Evolutionary conservation across 768 basidiomycete species (phyloP).

Genomic region (Phylloporus arenicola): DNA sequence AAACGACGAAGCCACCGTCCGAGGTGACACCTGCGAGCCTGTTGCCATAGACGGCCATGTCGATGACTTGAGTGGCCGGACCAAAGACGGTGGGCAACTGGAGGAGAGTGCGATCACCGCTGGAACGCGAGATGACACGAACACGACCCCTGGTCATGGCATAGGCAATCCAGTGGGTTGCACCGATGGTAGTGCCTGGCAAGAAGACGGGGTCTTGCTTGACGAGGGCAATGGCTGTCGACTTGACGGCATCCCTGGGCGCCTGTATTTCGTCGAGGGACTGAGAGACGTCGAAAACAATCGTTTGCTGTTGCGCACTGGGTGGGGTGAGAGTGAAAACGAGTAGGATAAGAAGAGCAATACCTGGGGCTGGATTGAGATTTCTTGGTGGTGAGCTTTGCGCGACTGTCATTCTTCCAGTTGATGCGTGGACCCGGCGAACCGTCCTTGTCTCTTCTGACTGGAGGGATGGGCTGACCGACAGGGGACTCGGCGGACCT

Average conservation of each 20-base stretch:
- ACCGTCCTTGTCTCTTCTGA: slow-evolving; percentile 61
- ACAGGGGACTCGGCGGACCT: slow-evolving; percentile 49
- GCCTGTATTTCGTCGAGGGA: slow-evolving; percentile 72
- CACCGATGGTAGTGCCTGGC: slow-evolving; percentile 83
- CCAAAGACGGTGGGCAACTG: slow-evolving; percentile 66
- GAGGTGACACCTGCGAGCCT: slow-evolving; percentile 81
- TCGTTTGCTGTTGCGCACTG: slow-evolving; percentile 61
- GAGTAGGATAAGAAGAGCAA: slow-evolving; percentile 9
- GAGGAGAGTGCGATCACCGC: slow-evolving; percentile 82
- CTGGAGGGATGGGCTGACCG: slow-evolving; percentile 35
- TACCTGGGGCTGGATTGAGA: slow-evolving; percentile 56
- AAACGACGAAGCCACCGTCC: slow-evolving; percentile 85
- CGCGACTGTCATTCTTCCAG: slow-evolving; percentile 33
- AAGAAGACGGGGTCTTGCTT: slow-evolving; percentile 81
- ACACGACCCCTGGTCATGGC: slow-evolving; percentile 91
- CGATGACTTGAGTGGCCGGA: slow-evolving; percentile 58
- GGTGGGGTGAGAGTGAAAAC: not conserved
- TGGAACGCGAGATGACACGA: slow-evolving; percentile 82
- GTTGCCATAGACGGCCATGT: slow-evolving; percentile 83
- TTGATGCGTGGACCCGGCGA: slow-evolving; percentile 59
- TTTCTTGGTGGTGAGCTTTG: slow-evolving; percentile 39
- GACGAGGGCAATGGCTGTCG: slow-evolving; percentile 86
- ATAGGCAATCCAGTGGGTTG: slow-evolving; percentile 89
- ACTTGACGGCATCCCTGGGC: slow-evolving; percentile 69
- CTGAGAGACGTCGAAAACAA: slow-evolving; percentile 72